Base-by-base conservation (phyloP, 78 protist genomes). In the Thecamonas trahens region DNA sequence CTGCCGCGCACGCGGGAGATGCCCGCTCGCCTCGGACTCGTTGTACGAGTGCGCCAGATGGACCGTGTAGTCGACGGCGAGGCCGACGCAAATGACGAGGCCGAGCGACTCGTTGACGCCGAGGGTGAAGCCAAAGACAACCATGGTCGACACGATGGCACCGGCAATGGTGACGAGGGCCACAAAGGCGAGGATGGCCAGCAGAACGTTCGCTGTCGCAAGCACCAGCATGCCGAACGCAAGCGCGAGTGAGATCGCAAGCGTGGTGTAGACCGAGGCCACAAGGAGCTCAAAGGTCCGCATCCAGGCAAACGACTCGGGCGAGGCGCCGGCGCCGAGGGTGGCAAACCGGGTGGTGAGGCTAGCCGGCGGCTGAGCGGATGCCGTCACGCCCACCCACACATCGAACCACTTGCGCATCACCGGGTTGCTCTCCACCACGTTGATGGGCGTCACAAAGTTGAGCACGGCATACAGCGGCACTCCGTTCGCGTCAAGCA, bases 11-110 rank as follows among this genome's bases (percentile, higher is more conserved):
- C 47, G 47, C n/a, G n/a, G n/a, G n/a, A n/a, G n/a, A n/a, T n/a
- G n/a, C n/a, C n/a, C n/a, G n/a, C n/a, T n/a, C n/a, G n/a, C n/a
- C 11, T 42, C 47, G 47, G 22, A 13, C 22, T 61, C 77, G 13
- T 14, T 31, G 62, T 62, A 72, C 32, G 42, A 18, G 40, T 61
- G 68, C 28, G 66, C 77, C 20, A 72, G 53, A 22, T 72, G 77
- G 31, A 72, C 61, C 9, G 52, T 39, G 53, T 52, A 72, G 69
- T 72, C 77, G 26, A 72, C 77, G 1, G 54, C 0, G 50, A 72
- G 42, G 22, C 77, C 77, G 31, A 52, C 32, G 40, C 49, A 34
- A 11, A 65, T 35, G 22, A 35, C 45, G 45, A 18, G 28, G 40
- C 61, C 4, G 14, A 55, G 6, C 22, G 22, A 13, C 11, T 42